phyloP scores from a whole-genome alignment of 2,329 filamentous ascomycete genomes.

The Pseudogymnoascus verrucosus region DNA sequence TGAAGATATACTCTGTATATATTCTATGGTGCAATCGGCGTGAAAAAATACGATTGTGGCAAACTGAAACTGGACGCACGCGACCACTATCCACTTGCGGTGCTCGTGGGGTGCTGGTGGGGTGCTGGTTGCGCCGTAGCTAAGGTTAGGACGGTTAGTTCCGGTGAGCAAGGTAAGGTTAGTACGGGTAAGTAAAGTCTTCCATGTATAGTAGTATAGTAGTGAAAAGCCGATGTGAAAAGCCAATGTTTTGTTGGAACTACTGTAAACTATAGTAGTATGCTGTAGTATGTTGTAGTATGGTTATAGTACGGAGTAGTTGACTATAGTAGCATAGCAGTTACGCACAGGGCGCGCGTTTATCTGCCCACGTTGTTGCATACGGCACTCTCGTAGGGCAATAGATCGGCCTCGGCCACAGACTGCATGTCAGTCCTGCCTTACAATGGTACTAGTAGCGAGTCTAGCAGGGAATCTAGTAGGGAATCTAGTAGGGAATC shows the following conservation, averaged over 20 bases:
- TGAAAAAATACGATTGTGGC: not conserved
- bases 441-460: not conserved
- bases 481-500: too few relatives aligned
- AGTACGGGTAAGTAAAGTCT: too few relatives aligned
- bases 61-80: not conserved
- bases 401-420: not conserved
- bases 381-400: too few relatives aligned
- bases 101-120: too few relatives aligned
- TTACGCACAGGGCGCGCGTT: not conserved
- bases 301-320: not conserved
- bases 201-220: too few relatives aligned
- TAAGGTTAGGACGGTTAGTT: not conserved
- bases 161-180: too few relatives aligned
- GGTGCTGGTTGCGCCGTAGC: not conserved
- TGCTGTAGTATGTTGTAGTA: not conserved
- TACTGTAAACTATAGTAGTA: not conserved
- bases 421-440: not conserved
- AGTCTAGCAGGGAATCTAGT: not conserved
- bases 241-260: not conserved
- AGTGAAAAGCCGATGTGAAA: too few relatives aligned
- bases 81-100: not conserved
- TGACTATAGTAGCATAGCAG: not conserved
- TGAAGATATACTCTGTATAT: not conserved
- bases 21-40: not conserved
- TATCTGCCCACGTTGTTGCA: not conserved